Base-by-base conservation (phyloP, 192 early-diverging fungal genomes). In the Coemansia sp. region DNA sequence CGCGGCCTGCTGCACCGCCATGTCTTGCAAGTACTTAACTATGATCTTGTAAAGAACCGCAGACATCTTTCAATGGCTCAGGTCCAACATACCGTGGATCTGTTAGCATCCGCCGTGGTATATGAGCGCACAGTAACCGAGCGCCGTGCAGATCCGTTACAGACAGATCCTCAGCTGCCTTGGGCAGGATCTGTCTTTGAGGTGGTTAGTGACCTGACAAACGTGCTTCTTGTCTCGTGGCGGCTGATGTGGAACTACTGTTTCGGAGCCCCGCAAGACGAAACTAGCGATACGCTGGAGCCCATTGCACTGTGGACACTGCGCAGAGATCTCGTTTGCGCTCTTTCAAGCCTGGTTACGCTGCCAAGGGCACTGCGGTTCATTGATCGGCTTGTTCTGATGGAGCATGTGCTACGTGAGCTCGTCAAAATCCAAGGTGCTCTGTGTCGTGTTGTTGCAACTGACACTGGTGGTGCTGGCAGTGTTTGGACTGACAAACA, bases 321-420 rank as follows among this genome's bases (percentile, higher is more conserved):
- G 65, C 67, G 63, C 16, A 44, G 25, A 25, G 48, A 17, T 11
- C 67, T 76, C 42, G 74, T 76, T 0, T 43, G 22, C 1, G 65
- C 71, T 1, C 39, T 81, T 38, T 41, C 54, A 4, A 61, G 19
- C 2, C 19, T 40, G 17, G 9, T 67, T 32, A 40, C 45, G 1
- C 50, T 70, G 17, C 51, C 64, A 41, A 38, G 13, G 38, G 11
- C 53, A n/a, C 32, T 69, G 46, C 55, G 61, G 39, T 57, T 38
- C 11, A 53, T 64, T 7, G 75, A 77, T 45, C 69, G 54, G 32
- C 17, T 65, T 20, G 39, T 63, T 2, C 39, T 77, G 32, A 45
- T 65, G 22, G 79, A 74, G 63, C 44, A 67, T 32, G 71, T 71
- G 43, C 41, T 82, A 13, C 42, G 51, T 12, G 75, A 82, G 66